Evolutionary conservation across 2,329 filamentous ascomycete species (phyloP).

Genomic region (Hirsutella thompsonii): DNA sequence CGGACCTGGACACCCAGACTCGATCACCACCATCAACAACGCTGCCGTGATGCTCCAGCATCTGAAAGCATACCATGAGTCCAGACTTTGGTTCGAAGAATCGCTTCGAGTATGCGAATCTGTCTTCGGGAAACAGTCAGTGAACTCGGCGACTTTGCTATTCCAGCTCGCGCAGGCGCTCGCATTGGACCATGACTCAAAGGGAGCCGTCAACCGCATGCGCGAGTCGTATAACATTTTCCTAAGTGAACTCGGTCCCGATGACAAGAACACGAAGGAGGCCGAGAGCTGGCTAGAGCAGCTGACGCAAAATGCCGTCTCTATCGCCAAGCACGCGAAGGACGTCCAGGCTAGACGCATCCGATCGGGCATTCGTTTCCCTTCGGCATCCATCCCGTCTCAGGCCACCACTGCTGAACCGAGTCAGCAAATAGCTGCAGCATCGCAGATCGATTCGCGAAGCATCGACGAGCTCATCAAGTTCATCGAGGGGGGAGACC

Average conservation of each 20-base stretch:
- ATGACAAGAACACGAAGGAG: constrained; percentile 97
- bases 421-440: constrained; percentile 15
- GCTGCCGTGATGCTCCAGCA: constrained; percentile 97
- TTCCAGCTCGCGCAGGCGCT: constrained; percentile 96
- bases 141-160: constrained; percentile 86
- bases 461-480: constrained; percentile 89
- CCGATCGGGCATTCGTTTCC: constrained; percentile 57
- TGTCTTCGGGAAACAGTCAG: constrained; percentile 76
- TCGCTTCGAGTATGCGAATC: constrained; percentile 81
- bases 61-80: constrained; percentile 88
- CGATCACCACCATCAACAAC: constrained; percentile 97
- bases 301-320: constrained; percentile 88
- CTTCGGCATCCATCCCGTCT: constrained; percentile 18
- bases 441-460: constrained; percentile 50
- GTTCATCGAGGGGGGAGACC: constrained; percentile 74
- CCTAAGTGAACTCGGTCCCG: constrained; percentile 68
- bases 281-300: constrained; percentile 94
- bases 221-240: constrained; percentile 96
- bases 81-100: constrained; percentile 91
- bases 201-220: constrained; percentile 85
- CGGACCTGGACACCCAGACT: constrained; percentile 85
- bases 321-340: constrained; percentile 87
- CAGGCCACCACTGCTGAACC: constrained; percentile 14
- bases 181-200: constrained; percentile 89
- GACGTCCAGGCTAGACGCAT: constrained; percentile 66